Conservation (phyloP, 768 basidiomycete species). For the Ephemerocybe angulata region DNA sequence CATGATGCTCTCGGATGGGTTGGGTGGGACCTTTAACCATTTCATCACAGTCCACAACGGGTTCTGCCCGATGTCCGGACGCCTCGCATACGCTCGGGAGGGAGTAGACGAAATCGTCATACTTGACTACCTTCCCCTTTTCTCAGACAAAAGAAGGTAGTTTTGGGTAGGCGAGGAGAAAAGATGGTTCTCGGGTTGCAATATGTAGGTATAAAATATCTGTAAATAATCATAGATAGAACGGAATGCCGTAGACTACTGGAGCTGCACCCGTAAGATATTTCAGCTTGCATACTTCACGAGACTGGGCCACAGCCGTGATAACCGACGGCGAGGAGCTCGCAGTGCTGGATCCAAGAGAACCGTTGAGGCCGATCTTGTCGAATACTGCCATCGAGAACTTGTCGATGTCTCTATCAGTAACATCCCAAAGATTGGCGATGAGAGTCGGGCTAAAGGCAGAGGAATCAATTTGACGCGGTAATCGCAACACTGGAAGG, state of each 20-base stretch:
- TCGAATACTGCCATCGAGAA: constrained; percentile 83
- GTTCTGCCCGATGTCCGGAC: constrained; percentile 2
- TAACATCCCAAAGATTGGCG: constrained; percentile 98
- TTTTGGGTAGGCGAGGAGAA: too few species aligned
- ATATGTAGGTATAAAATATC: neutral
- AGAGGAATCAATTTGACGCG: neutral
- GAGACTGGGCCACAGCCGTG: constrained; percentile 72
- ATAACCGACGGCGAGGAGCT: constrained; percentile 47
- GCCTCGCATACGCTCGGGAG: neutral
- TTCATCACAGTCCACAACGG: neutral
- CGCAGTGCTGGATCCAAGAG: constrained; percentile 16
- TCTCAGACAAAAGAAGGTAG: too few species aligned
- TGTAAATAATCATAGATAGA: constrained; percentile 50
- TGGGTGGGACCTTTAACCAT: neutral
- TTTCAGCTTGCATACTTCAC: constrained; percentile 82
- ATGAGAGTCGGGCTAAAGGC: constrained; percentile 76
- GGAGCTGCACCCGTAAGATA: constrained; percentile 95
- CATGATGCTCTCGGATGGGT: neutral
- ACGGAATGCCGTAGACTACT: constrained; percentile 93
- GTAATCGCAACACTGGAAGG: neutral
- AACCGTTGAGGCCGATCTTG: constrained; percentile 50
- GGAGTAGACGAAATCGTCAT: neutral
- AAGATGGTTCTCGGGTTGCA: neutral
- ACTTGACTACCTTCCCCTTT: neutral
- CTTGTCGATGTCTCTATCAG: constrained; percentile 95